Percentiles rank a stretch among this genome's conserved stretches.
These are phyloP conservation scores for Halenospora varia DNA, from an alignment of 495 filamentous ascomycete genomes.

Conservation along the genomic window DNA sequence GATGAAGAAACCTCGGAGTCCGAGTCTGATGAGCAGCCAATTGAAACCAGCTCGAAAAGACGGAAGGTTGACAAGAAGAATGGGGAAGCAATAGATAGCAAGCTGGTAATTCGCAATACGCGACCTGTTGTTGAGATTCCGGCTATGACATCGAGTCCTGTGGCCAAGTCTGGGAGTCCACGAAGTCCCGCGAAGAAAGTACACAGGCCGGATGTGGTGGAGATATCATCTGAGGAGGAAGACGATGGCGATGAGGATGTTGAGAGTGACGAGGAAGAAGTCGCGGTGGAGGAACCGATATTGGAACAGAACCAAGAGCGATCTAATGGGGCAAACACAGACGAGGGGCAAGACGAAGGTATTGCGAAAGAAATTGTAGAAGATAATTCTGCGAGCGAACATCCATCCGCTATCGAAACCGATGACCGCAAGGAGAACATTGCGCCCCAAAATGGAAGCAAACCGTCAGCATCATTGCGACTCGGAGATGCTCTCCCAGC, in stretches of 20 bases:
- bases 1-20: neutral
- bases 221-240: neutral
- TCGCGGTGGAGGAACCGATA: neutral
- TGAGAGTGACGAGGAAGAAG: neutral
- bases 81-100: constrained; percentile 15
- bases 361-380: too few relatives aligned
- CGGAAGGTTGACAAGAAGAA: constrained; percentile 5
- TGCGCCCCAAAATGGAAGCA: too few relatives aligned
- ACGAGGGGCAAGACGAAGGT: neutral
- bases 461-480: too few relatives aligned
- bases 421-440: neutral
- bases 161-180: neutral
- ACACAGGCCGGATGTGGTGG: neutral
- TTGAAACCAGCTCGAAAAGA: neutral
- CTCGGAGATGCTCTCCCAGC: constrained; percentile 8
- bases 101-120: constrained; percentile 6
- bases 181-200: neutral
- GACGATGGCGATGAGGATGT: neutral
- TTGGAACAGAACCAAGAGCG: too few relatives aligned
- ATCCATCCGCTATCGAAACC: too few relatives aligned
- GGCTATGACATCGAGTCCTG: neutral
- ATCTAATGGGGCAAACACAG: neutral
- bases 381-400: too few relatives aligned
- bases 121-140: constrained; percentile 20
- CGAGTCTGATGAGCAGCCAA: neutral